A percentile compares a stretch with the other conserved stretches of the same genome.
phyloP scores from a whole-genome alignment of 345 rosid genomes.

The Heritiera littoralis region DNA sequence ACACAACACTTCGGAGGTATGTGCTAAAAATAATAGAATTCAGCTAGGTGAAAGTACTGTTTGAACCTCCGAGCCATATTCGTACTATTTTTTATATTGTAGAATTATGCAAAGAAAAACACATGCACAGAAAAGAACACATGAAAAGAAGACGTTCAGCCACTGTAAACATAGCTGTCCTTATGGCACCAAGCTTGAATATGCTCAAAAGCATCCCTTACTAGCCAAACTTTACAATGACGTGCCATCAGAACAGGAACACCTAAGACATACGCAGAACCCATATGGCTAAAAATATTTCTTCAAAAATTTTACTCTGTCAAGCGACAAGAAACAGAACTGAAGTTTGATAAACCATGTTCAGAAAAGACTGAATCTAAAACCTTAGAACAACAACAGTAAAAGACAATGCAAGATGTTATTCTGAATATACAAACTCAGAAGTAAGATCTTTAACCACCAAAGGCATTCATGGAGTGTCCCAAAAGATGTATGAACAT shows the following conservation, averaged over 20 bases:
- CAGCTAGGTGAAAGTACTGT: conserved; percentile 24
- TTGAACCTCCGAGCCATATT: conserved; percentile 15
- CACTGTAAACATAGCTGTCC: neutral
- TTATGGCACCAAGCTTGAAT: neutral
- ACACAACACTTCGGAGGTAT: neutral
- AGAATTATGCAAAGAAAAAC: conserved; percentile 21
- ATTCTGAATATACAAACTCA: conserved; percentile 1
- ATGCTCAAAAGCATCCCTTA: conserved; percentile 7
- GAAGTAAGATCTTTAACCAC: neutral
- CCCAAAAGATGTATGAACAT: conserved; percentile 19
- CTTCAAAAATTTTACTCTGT: conserved; percentile 28
- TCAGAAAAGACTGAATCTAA: conserved; percentile 14
- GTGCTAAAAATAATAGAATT: conserved; percentile 12
- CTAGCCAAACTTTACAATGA: neutral
- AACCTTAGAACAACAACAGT: conserved; percentile 20
- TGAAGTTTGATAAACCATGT: conserved; percentile 18
- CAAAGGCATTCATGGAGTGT: neutral
- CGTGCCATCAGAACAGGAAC: neutral
- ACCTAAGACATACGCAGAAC: neutral
- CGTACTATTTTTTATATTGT: conserved; percentile 14
- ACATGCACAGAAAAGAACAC: conserved; percentile 31
- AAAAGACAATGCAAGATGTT: conserved; percentile 27
- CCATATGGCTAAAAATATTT: neutral
- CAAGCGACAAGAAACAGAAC: conserved; percentile 31
- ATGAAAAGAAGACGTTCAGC: conserved; percentile 16